Evolutionary conservation across 768 basidiomycete species (phyloP), one percentile per base, ranked within the genome.

Genomic region (Xanthoconium purpureum): DNA sequence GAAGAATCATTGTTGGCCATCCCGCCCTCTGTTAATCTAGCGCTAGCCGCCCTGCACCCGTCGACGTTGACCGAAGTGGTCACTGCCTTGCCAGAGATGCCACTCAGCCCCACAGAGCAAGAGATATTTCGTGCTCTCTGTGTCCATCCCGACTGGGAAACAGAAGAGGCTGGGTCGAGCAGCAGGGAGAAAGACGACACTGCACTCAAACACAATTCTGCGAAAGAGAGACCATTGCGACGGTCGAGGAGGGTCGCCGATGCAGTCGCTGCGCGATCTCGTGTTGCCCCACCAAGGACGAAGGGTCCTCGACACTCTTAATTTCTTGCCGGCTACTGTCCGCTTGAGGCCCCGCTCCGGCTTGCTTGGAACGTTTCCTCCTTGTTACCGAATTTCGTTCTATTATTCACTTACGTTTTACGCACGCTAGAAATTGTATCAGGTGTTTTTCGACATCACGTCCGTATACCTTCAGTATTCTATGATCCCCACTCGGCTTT

Each of bases 221-320:
- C 55, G 14, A 46, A 45, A 43, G 65, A 63, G 24, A 57, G 49
- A 20, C 63, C 64, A 28, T 36, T 61, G 44, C 64, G 65, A 30
- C 77, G 87, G 56, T 90, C 88, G 57, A 87, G 84, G 73, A 76
- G 88, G 45, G 87, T 88, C 20, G 85, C 86, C 32, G 77, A 82
- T 55, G 81, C 83, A 17, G 73, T 77, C 43, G 79, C 80, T 46
- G 79, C 79, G 9, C 77, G 80, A 42, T 72, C 79, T 33, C 78
- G 78, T 38, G 74, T 75, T 47, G 73, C 74, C 38, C 71, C 74
- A 7, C 64, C 62, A 17, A 65, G 66, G 50, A 63, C 47, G 12
- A 72, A 63, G 40, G 66, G 72, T 15, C 59, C 58, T 44, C 58
- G 66, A 47, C 66, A 70, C 46, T 50, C 68, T 38, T 71, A 60